Conservation (phyloP, 345 rosid species). For the Arabis hirsuta region DNA sequence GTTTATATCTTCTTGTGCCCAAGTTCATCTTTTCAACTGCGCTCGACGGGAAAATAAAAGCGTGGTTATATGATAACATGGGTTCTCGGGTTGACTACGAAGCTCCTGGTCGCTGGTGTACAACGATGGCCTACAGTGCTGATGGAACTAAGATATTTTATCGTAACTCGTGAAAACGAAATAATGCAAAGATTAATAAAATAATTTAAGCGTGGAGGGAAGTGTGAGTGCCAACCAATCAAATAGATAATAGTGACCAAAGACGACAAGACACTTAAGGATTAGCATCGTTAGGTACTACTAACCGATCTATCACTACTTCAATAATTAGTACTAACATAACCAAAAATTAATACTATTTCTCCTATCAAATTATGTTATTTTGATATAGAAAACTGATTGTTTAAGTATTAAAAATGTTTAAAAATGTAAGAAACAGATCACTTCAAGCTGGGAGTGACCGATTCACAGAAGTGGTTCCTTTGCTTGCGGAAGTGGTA, state of each 20-base stretch:
- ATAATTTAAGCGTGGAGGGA: conserved; percentile 35
- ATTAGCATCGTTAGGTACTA: conserved; percentile 46
- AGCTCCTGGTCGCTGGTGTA: conserved; percentile 94
- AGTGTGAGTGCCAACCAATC: conserved; percentile 43
- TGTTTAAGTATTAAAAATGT: neutral
- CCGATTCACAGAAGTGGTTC: conserved; percentile 35
- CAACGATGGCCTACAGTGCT: conserved; percentile 93
- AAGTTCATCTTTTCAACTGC: conserved; percentile 94
- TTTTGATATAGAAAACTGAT: conserved; percentile 1
- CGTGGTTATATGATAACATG: conserved; percentile 86
- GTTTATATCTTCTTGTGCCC: conserved; percentile 35
- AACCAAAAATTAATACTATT: conserved; percentile 17
- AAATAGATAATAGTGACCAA: conserved; percentile 34
- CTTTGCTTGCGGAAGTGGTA: conserved; percentile 41
- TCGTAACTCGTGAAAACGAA: conserved; percentile 33
- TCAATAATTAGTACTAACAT: conserved; percentile 36
- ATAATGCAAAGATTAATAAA: conserved; percentile 27
- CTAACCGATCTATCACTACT: conserved; percentile 44
- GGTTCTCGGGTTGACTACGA: conserved; percentile 93
- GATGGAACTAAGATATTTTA: conserved; percentile 55
- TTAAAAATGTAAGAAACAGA: conserved; percentile 25
- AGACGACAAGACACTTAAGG: conserved; percentile 45
- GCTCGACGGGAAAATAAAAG: conserved; percentile 86
- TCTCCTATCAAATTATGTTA: conserved; percentile 18
- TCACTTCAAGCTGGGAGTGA: conserved; percentile 39